phyloP scores from a whole-genome alignment of 1,284 basidiomycete species.

The Ganoderma leucocontextum region DNA sequence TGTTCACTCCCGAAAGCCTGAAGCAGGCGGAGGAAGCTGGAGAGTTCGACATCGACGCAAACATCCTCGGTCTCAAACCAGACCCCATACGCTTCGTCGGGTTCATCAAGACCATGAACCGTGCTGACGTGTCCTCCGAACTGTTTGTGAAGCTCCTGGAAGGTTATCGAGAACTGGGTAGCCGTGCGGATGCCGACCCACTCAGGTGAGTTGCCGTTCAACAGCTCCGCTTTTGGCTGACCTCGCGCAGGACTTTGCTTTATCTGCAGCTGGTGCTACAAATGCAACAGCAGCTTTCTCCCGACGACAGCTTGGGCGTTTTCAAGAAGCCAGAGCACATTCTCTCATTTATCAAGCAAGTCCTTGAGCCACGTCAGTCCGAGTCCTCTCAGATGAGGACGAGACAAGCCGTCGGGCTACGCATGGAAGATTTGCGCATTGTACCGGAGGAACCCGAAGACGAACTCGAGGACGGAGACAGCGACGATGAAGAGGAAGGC shows the following conservation, averaged over 20 bases:
- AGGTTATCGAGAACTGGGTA: constrained; percentile 64
- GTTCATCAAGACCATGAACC: constrained; percentile 70
- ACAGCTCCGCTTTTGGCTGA: constrained; percentile 38
- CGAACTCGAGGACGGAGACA: constrained; percentile 51
- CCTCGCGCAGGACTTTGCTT: constrained; percentile 55
- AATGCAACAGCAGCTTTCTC: constrained; percentile 75
- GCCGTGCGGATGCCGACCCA: constrained; percentile 56
- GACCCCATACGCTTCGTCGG: constrained; percentile 73
- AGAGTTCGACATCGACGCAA: constrained; percentile 59
- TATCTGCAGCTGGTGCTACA: constrained; percentile 82
- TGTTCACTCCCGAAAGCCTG: constrained; percentile 62
- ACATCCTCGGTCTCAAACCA: constrained; percentile 75
- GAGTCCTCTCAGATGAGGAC: constrained; percentile 34
- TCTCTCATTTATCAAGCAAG: constrained; percentile 81
- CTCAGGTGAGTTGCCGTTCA: constrained; percentile 51
- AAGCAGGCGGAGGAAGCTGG: constrained; percentile 49
- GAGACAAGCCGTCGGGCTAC: constrained; percentile 33
- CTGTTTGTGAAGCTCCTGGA: constrained; percentile 81
- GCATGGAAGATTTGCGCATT: constrained; percentile 53
- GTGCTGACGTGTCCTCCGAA: constrained; percentile 73
- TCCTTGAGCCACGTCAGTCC: constrained; percentile 48
- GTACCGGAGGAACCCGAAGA: constrained; percentile 47
- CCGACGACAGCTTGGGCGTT: constrained; percentile 64
- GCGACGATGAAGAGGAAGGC: constrained; percentile 63
- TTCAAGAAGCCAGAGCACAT: constrained; percentile 77